A percentile compares a stretch with the other conserved stretches of the same genome.
Evolutionary conservation across 2,329 filamentous ascomycete species (phyloP).

Genomic region (Neonectria neomacrospora): DNA sequence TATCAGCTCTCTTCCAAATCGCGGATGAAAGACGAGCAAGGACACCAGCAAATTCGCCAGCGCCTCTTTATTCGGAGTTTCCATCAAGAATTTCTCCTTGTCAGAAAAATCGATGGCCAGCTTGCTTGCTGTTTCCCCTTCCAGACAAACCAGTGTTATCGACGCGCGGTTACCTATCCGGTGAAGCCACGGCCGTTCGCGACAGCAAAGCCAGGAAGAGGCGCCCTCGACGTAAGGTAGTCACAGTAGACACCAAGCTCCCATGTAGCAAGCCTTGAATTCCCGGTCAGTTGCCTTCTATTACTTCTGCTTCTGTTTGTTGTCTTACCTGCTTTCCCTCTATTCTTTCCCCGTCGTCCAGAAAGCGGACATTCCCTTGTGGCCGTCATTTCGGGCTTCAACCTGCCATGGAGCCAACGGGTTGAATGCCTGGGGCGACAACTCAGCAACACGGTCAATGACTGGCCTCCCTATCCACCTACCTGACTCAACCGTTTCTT

Average conservation of each 20-base stretch:
- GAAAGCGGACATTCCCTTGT: neutral
- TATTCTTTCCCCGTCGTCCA: neutral
- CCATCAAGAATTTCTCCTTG: neutral
- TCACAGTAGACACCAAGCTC: neutral
- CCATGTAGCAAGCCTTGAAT: slow-evolving; percentile 1
- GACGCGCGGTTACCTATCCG: neutral
- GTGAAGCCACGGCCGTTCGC: neutral
- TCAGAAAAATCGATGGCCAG: neutral
- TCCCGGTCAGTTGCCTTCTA: neutral
- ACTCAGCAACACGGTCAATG: neutral
- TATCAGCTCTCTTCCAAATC: neutral
- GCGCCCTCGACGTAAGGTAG: neutral
- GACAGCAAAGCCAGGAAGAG: neutral
- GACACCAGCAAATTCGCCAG: neutral
- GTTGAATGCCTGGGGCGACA: slow-evolving; percentile 15
- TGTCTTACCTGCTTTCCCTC: neutral
- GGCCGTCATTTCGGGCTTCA: neutral
- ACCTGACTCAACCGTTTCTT: neutral
- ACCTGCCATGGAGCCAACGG: neutral
- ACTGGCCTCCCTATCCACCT: neutral
- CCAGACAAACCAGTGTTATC: neutral
- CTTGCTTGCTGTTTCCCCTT: neutral
- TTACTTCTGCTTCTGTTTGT: neutral
- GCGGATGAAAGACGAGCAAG: neutral
- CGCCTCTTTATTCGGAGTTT: neutral